Base-by-base conservation (phyloP, 306 rosid species). In the Sechiopsis laciniata region DNA sequence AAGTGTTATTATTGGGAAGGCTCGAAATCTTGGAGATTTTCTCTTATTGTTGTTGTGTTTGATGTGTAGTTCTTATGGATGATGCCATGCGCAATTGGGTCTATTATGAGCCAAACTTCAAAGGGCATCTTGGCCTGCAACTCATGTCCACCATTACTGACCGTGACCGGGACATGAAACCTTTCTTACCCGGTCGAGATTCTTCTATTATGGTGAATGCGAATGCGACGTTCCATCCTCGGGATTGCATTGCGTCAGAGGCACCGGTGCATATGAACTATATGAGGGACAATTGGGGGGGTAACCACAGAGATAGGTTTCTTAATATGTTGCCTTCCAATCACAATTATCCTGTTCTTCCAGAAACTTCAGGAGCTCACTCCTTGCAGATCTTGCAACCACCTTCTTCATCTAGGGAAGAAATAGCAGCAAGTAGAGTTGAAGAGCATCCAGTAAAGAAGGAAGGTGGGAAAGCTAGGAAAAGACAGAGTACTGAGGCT, bases 61-160 rank as follows among this genome's bases (percentile, higher is more conserved):
- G 76, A 69, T 80, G 65, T 86, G 81, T 85, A 90, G 99, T 82
- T 89, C 73, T 73, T 61, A 94, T 94, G 99, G 99, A 94, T 78
- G 96, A 94, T 82, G 89, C 88, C 82, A 94, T 94, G 90, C 88
- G 95, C 78, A 94, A 94, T 78, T 94, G 99, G 99, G 97, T 97
- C 29, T 94, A 94, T 68, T 94, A 94, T 83, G 99, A 94, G 76
- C 89, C 98, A 29, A 80, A 95, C 42, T 89, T 89, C 70, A 90
- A 88, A 73, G 95, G 92, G 6, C 48, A 42, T 42, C 96, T 94
- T 53, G 89, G 94, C 72, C 88, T 94, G 70, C 97, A 94, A 84
- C 99, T 94, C 76, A 89, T 94, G 97, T 81, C 99, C 51, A 82
- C 86, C 63, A 89, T 94, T 83, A 75, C 84, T 6, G 99, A 94